These are phyloP conservation scores for Thelephora terrestris DNA, from an alignment of 1,284 basidiomycete species.

Conservation along the genomic window DNA sequence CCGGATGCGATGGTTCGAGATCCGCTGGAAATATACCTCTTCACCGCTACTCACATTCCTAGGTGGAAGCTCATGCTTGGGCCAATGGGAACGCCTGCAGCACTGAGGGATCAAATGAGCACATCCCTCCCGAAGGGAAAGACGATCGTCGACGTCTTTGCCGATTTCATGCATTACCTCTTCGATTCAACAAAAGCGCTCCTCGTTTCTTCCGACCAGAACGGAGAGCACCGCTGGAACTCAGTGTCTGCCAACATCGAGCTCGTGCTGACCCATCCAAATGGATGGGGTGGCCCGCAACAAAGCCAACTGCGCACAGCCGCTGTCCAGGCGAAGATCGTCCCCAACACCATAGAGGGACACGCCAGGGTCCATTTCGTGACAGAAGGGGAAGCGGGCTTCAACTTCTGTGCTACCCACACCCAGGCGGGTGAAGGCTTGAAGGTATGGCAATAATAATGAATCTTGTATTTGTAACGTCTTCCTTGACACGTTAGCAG, in stretches of 20 bases:
- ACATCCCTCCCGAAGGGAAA: not conserved
- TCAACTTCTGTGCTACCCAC: no score
- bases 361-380: conserved; percentile 33
- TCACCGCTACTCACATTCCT: no score
- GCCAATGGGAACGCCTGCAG: no score
- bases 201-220: conserved; percentile 4
- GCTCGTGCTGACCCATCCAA: no score
- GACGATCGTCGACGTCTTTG: conserved; percentile 4
- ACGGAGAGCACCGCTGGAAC: conserved; percentile 4
- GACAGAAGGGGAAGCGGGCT: conserved; percentile 40
- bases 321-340: conserved; percentile 25
- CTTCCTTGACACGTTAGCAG: not conserved
- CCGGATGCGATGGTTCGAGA: conserved; percentile 39
- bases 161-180: conserved; percentile 13
- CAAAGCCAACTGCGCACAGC: conserved; percentile 28
- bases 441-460: conserved; percentile 61
- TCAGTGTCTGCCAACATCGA: conserved; percentile 12
- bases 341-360: conserved; percentile 24
- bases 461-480: conserved; percentile 3
- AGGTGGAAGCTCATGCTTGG: not conserved
- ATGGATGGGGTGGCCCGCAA: conserved; percentile 33
- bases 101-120: not conserved
- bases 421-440: no score
- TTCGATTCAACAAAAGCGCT: no score
- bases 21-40: no score